Conservation (phyloP, 2,329 filamentous ascomycete genomes). For the Coleophoma crateriformis region DNA sequence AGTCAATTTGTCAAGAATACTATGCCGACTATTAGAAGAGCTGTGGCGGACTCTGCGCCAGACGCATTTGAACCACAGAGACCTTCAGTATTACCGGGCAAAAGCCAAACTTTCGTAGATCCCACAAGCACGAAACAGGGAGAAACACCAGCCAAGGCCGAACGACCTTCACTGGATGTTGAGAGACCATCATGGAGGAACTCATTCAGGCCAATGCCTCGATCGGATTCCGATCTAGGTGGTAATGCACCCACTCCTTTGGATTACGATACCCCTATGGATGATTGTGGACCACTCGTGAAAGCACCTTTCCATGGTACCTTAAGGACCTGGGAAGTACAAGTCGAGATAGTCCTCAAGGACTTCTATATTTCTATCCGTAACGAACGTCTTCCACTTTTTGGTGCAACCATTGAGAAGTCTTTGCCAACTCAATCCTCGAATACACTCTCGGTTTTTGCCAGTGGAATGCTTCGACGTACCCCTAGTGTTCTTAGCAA, state of each 20-base stretch:
- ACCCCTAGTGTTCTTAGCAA: slow-evolving; percentile 91
- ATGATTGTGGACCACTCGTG: slow-evolving; percentile 71
- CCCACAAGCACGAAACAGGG: slow-evolving; percentile 9
- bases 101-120: slow-evolving; percentile 18
- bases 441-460: slow-evolving; percentile 66
- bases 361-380: slow-evolving; percentile 88
- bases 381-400: slow-evolving; percentile 78
- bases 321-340: slow-evolving; percentile 77
- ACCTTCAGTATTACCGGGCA: slow-evolving; percentile 44
- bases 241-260: slow-evolving; percentile 31
- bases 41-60: slow-evolving; percentile 66
- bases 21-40: slow-evolving; percentile 78
- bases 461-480: slow-evolving; percentile 66
- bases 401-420: slow-evolving; percentile 57
- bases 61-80: slow-evolving; percentile 51
- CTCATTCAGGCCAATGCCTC: slow-evolving; percentile 24
- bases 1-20: slow-evolving; percentile 96
- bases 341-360: slow-evolving; percentile 87
- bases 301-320: slow-evolving; percentile 70
- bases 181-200: slow-evolving; percentile 26
- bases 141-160: slow-evolving; percentile 11
- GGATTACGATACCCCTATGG: slow-evolving; percentile 30
- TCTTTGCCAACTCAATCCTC: slow-evolving; percentile 37
- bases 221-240: slow-evolving; percentile 25
- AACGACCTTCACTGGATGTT: slow-evolving; percentile 24